Percentiles rank a stretch among this genome's conserved stretches.
Evolutionary conservation across 2,329 filamentous ascomycete species (phyloP).

Genomic region (Thyridium curvatum): DNA sequence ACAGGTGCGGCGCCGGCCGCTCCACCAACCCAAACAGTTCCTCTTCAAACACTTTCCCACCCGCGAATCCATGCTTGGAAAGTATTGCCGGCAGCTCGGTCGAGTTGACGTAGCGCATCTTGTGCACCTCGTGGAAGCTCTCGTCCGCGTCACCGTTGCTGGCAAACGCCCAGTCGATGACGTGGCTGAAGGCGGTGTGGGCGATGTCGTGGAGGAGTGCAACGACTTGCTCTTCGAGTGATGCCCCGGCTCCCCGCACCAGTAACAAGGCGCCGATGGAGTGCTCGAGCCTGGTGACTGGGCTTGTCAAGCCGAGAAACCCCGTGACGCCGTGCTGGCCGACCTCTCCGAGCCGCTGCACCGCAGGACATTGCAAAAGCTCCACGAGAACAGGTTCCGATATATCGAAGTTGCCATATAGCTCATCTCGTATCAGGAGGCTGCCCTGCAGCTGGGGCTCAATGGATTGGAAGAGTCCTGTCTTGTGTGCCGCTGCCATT

Average conservation of each 20-base stretch:
- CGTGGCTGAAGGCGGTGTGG: constrained; percentile 32
- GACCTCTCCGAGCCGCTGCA: constrained; percentile 25
- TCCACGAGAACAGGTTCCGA: constrained; percentile 27
- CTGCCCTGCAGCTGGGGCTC: no score
- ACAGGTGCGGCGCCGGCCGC: constrained; percentile 27
- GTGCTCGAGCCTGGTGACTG: constrained; percentile 30
- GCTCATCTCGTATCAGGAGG: constrained; percentile 13
- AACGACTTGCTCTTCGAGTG: constrained; percentile 27
- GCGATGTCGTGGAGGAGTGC: constrained; percentile 30
- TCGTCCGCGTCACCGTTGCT: constrained; percentile 19
- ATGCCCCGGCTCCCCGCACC: constrained; percentile 25
- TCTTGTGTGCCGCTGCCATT: no score
- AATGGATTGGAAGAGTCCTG: no score
- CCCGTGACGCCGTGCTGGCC: constrained; percentile 29
- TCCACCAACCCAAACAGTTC: constrained; percentile 30
- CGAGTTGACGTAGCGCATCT: constrained; percentile 24
- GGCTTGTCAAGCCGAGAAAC: constrained; percentile 23
- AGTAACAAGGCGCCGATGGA: constrained; percentile 30
- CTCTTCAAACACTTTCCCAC: constrained; percentile 24
- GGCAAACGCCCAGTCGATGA: constrained; percentile 28
- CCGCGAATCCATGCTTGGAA: constrained; percentile 18
- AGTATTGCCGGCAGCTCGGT: constrained; percentile 26
- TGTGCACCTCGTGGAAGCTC: constrained; percentile 33
- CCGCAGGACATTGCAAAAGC: constrained; percentile 22
- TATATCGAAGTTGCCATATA: constrained; percentile 25